These are phyloP conservation scores for Malassezia brasiliensis DNA, from an alignment of 1,284 basidiomycete species.

Conservation along the genomic window DNA sequence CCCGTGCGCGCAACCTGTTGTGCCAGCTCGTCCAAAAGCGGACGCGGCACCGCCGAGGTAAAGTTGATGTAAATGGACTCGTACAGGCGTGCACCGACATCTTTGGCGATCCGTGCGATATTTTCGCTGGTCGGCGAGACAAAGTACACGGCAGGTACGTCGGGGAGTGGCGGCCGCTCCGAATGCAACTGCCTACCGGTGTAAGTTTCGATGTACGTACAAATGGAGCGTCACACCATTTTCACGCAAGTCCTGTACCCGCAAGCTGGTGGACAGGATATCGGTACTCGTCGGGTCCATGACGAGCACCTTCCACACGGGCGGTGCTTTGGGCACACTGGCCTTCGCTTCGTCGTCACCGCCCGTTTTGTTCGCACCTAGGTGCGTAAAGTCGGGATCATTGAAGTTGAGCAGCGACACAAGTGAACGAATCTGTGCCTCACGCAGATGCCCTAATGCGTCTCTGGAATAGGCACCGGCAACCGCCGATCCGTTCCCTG, in stretches of 20 bases:
- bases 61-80: slow-evolving; percentile 92
- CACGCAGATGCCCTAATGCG: slow-evolving; percentile 17
- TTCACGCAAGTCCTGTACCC: slow-evolving; percentile 91
- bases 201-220: slow-evolving; percentile 53
- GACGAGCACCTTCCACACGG: slow-evolving; percentile 93
- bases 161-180: slow-evolving; percentile 73
- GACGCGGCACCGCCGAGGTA: slow-evolving; percentile 75
- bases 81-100: slow-evolving; percentile 74
- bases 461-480: neutral
- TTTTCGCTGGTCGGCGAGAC: slow-evolving; percentile 81
- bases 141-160: slow-evolving; percentile 96
- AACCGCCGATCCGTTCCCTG: neutral
- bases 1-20: slow-evolving; percentile 73
- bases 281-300: slow-evolving; percentile 93
- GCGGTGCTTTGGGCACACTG: slow-evolving; percentile 53
- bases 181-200: slow-evolving; percentile 73
- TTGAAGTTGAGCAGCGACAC: slow-evolving; percentile 44
- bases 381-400: slow-evolving; percentile 26
- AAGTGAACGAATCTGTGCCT: slow-evolving; percentile 36
- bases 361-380: slow-evolving; percentile 12
- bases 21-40: slow-evolving; percentile 86
- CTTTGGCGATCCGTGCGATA: slow-evolving; percentile 58
- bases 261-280: slow-evolving; percentile 82
- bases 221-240: slow-evolving; percentile 95
- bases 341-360: slow-evolving; percentile 9